Evolutionary conservation across 352 stramenopile genomes (phyloP).

Genomic region (Globisporangium lucens): DNA sequence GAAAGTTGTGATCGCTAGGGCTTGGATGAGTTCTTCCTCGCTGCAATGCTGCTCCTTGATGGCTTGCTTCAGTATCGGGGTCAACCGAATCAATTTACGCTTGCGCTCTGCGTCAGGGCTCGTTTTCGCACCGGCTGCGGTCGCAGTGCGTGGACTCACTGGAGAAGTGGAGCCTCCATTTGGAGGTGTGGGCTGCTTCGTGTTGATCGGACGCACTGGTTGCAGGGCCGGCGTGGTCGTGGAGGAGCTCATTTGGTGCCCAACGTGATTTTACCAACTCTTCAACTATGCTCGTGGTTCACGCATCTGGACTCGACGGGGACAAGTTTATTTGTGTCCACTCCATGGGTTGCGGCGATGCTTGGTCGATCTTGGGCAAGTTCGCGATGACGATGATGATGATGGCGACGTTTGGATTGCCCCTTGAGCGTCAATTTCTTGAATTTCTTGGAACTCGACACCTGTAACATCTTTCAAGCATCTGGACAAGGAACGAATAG

Average conservation of each 20-base stretch:
- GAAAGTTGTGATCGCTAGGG: constrained; percentile 33
- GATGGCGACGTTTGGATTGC: neutral
- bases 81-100: constrained; percentile 34
- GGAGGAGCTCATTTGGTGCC: constrained; percentile 4
- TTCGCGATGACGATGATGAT: neutral
- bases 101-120: constrained; percentile 37
- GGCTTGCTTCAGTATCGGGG: constrained; percentile 52
- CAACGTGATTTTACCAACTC: neutral
- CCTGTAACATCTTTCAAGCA: neutral
- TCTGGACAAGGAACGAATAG: neutral
- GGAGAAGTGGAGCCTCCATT: neutral
- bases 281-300: neutral
- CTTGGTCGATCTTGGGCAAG: neutral
- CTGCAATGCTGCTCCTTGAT: constrained; percentile 42
- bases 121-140: neutral
- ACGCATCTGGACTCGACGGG: neutral
- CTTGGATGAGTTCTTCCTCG: constrained; percentile 37
- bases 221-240: neutral
- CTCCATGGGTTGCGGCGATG: neutral
- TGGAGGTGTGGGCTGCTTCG: constrained; percentile 4
- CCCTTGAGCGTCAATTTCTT: neutral
- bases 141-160: constrained; percentile 8
- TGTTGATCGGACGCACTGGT: neutral
- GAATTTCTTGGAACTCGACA: neutral
- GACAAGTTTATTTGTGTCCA: neutral